These are phyloP conservation scores for Medicago truncatula DNA, from an alignment of 306 rosid genomes.

Conservation along the genomic window MtrunA17r5.0-ANR NC_053045.1:8252501-8253000, in stretches of 20 bases:
- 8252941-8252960: neutral
- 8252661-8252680: constrained; percentile 13
- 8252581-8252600: neutral
- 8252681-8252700: constrained; percentile 45
- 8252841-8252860: constrained; percentile 70
- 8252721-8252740: constrained; percentile 73
- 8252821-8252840: constrained; percentile 63
- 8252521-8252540: neutral
- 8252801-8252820: constrained; percentile 57
- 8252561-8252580: neutral
- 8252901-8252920: constrained; percentile 8
- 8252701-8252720: constrained; percentile 71
- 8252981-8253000: constrained; percentile 21
- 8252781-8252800: constrained; percentile 67
- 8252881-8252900: neutral
- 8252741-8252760: constrained; percentile 71
- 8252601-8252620: neutral
- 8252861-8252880: constrained; percentile 14
- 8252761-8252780: constrained; percentile 63
- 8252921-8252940: constrained; percentile 12
- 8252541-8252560: neutral
- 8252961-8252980: constrained; percentile 18
- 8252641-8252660: neutral
- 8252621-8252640: neutral
- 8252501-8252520: constrained; percentile 60